phyloP scores from a whole-genome alignment of 2,329 filamentous ascomycete species.

The Penicillium psychrosexuale region DNA sequence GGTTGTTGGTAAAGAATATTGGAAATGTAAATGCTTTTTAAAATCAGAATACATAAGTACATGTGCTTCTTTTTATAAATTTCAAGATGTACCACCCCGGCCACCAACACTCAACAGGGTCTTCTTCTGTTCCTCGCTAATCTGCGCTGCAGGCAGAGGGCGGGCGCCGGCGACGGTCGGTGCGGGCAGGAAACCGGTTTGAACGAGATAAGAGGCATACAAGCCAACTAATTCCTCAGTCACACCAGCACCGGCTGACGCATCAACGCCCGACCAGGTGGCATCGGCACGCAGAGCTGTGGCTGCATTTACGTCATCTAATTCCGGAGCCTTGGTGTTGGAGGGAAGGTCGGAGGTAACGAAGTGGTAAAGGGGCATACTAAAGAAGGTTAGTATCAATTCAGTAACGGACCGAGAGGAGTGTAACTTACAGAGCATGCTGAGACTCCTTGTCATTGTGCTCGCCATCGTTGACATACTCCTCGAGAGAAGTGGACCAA shows the following conservation, averaged over 20 bases:
- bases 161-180: slow-evolving; percentile 27
- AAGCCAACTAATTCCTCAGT: slow-evolving; percentile 60
- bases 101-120: slow-evolving; percentile 54
- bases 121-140: slow-evolving; percentile 49
- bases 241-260: slow-evolving; percentile 56
- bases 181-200: slow-evolving; percentile 59
- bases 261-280: slow-evolving; percentile 56
- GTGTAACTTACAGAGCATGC: slow-evolving; percentile 57
- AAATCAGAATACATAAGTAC: neutral
- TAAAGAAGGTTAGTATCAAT: slow-evolving; percentile 19
- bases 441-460: slow-evolving; percentile 59
- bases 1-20: neutral
- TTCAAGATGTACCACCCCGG: slow-evolving; percentile 42
- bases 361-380: slow-evolving; percentile 70
- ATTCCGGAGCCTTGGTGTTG: slow-evolving; percentile 67
- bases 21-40: neutral
- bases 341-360: slow-evolving; percentile 67
- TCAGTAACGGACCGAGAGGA: neutral
- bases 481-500: slow-evolving; percentile 67
- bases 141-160: slow-evolving; percentile 44
- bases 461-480: slow-evolving; percentile 60
- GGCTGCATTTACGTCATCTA: slow-evolving; percentile 69
- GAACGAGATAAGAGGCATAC: slow-evolving; percentile 62
- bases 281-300: slow-evolving; percentile 62
- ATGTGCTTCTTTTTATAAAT: neutral